Percentiles rank a stretch among this genome's conserved stretches.
These are phyloP conservation scores for Mycena sp. DNA, from an alignment of 1,284 basidiomycete genomes.

Conservation along the genomic window DNA sequence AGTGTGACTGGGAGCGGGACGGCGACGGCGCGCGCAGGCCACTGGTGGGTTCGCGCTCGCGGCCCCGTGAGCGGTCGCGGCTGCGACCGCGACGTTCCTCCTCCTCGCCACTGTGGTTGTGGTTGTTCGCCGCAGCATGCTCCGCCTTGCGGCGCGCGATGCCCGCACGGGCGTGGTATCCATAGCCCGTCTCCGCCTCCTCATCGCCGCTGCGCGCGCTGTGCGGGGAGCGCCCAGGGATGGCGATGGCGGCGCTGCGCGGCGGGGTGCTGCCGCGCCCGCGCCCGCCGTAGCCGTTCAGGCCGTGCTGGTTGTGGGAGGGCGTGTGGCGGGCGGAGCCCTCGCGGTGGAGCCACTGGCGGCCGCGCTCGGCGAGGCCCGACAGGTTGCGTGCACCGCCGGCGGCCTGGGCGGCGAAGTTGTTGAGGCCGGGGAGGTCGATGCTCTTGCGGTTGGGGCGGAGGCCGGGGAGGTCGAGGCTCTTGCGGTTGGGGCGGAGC, in stretches of 20 bases:
- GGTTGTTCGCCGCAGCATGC: slow-evolving; percentile 11
- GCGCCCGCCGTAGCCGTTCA: slow-evolving; percentile 2
- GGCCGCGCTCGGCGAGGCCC: slow-evolving; percentile 17
- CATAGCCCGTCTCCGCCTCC: slow-evolving; percentile 26
- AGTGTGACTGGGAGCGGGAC: slow-evolving; percentile 11
- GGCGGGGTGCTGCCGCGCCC: slow-evolving; percentile 28
- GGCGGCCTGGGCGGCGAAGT: slow-evolving; percentile 50
- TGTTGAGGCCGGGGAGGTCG: slow-evolving; percentile 80
- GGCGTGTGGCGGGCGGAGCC: not conserved
- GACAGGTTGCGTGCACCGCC: not conserved
- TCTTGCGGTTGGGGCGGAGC: too few relatives aligned
- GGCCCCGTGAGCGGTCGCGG: slow-evolving; percentile 14
- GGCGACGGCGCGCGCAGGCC: slow-evolving; percentile 19
- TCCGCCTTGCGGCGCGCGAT: slow-evolving; percentile 25
- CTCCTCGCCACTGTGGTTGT: not conserved
- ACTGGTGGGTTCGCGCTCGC: not conserved
- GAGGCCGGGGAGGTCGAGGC: too few relatives aligned
- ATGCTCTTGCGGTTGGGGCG: slow-evolving; percentile 77
- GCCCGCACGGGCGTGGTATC: slow-evolving; percentile 15
- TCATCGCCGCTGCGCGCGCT: not conserved
- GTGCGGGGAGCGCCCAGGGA: slow-evolving; percentile 11
- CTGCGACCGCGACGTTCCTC: slow-evolving; percentile 16
- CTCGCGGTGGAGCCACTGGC: slow-evolving; percentile 10
- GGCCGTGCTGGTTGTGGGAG: not conserved
- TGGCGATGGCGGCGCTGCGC: slow-evolving; percentile 23